Percentiles rank a stretch among this genome's conserved stretches.
Conservation (phyloP, 1,139 yeast species). For the Hyphopichia wangnamkhiaoensis region DNA sequence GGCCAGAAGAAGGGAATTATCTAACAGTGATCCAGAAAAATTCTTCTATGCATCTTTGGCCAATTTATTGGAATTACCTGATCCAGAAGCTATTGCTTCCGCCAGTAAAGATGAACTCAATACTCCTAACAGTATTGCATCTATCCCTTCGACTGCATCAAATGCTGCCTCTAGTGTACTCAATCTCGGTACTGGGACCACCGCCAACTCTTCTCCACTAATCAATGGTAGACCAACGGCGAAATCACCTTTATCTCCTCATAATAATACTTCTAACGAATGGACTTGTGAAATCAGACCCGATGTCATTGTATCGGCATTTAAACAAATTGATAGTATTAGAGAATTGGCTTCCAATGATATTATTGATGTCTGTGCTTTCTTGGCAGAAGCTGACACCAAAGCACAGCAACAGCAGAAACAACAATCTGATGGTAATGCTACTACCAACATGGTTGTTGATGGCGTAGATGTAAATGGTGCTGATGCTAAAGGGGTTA, state of each 20-base stretch:
- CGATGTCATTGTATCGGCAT: conserved; percentile 46
- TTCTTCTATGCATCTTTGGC: conserved; percentile 55
- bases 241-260: conserved; percentile 39
- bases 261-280: conserved; percentile 16
- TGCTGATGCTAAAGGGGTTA: conserved; percentile 11
- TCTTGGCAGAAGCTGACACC: conserved; percentile 13
- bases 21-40: conserved; percentile 46
- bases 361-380: conserved; percentile 32
- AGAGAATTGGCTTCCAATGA: conserved; percentile 33
- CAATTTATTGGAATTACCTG: conserved; percentile 50
- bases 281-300: conserved; percentile 54
- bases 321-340: conserved; percentile 43
- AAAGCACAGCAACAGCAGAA: conserved; percentile 4
- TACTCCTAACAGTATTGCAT: background rate
- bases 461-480: conserved; percentile 6
- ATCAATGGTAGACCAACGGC: conserved; percentile 12
- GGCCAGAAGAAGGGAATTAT: conserved; percentile 48
- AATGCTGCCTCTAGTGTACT: background rate
- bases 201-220: conserved; percentile 24
- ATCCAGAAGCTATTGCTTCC: conserved; percentile 28
- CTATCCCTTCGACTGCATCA: background rate
- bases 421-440: conserved; percentile 3
- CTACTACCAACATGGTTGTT: background rate
- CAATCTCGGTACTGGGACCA: background rate
- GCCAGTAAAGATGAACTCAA: conserved; percentile 7